Percentiles rank a stretch among this genome's conserved stretches.
Evolutionary conservation across 768 basidiomycete species (phyloP).

Genomic region (Psilocybe cubensis): DNA sequence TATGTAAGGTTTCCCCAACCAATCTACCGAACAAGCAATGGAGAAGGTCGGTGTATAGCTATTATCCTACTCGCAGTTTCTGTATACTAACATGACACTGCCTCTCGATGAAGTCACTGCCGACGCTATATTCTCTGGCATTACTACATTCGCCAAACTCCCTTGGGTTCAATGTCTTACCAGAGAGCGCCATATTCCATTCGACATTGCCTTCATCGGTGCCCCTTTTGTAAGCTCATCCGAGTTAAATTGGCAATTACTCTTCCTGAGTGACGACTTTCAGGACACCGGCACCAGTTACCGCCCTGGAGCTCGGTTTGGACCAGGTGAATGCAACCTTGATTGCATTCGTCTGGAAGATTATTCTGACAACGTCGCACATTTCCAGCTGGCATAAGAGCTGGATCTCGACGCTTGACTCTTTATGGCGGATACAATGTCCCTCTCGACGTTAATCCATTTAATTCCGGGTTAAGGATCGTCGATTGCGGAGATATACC

Average conservation of each 20-base stretch:
- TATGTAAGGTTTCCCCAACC: conserved; percentile 73
- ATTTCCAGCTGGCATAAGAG: conserved; percentile 66
- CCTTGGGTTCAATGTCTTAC: conserved; percentile 83
- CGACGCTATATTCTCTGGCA: conserved; percentile 81
- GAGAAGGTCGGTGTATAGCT: conserved; percentile 50
- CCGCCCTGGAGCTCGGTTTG: conserved; percentile 84
- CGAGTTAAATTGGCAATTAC: not conserved
- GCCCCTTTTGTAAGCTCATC: conserved; percentile 65
- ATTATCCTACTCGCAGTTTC: not conserved
- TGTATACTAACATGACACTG: not conserved
- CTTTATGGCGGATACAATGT: conserved; percentile 82
- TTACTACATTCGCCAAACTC: conserved; percentile 86
- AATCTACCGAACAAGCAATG: conserved; percentile 52
- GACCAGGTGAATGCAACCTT: conserved; percentile 46
- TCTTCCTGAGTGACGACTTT: not conserved
- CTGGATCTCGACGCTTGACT: conserved; percentile 75
- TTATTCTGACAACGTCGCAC: not conserved
- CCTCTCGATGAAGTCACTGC: conserved; percentile 57
- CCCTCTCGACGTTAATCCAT: conserved; percentile 73
- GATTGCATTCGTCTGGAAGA: not conserved
- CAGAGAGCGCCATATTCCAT: conserved; percentile 53
- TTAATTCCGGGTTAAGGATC: conserved; percentile 64
- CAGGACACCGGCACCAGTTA: conserved; percentile 79
- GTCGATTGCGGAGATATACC: conserved; percentile 83
- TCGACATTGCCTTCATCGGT: conserved; percentile 86